Percentiles rank a stretch among this genome's conserved stretches.
Evolutionary conservation across 208 protist species (phyloP).

Genomic region (Acanthamoeba culbertsoni): DNA sequence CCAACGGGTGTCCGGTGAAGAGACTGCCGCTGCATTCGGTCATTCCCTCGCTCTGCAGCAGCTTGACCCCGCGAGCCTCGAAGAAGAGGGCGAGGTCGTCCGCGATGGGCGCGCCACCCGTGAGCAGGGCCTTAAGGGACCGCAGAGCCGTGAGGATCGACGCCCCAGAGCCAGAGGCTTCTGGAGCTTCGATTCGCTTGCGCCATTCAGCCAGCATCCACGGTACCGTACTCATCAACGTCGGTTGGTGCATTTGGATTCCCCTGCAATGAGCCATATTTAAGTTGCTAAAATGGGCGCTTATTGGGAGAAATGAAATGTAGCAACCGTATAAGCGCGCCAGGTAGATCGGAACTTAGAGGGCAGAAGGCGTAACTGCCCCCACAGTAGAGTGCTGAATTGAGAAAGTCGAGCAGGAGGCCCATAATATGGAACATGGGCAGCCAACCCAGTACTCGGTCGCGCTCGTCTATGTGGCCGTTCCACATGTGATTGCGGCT

Average conservation of each 20-base stretch:
- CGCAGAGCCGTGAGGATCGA: background rate
- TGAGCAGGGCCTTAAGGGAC: constrained; percentile 15
- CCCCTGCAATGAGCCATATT: background rate
- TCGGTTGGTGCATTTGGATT: background rate
- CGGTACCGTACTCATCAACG: constrained; percentile 37
- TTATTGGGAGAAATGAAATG: background rate
- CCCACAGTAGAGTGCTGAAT: constrained; percentile 46
- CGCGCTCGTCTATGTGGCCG: background rate
- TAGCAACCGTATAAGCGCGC: background rate
- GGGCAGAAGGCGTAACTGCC: constrained; percentile 48
- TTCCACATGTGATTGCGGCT: constrained; percentile 50
- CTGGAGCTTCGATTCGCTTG: background rate
- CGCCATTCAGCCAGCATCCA: constrained; percentile 54
- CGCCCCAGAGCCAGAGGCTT: background rate
- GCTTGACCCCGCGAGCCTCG: background rate
- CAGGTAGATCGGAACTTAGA: background rate
- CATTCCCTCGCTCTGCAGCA: constrained; percentile 50
- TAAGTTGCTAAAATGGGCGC: background rate
- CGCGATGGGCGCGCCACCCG: constrained; percentile 30
- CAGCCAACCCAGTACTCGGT: constrained; percentile 42
- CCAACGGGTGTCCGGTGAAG: constrained; percentile 23
- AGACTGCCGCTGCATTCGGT: constrained; percentile 52
- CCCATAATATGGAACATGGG: constrained; percentile 58
- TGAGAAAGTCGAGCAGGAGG: constrained; percentile 50
- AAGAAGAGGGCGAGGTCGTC: constrained; percentile 53